Percentiles rank a stretch among this genome's conserved stretches.
Conservation (phyloP, 2,329 filamentous ascomycete genomes). For the Alternaria tenuissima region DNA sequence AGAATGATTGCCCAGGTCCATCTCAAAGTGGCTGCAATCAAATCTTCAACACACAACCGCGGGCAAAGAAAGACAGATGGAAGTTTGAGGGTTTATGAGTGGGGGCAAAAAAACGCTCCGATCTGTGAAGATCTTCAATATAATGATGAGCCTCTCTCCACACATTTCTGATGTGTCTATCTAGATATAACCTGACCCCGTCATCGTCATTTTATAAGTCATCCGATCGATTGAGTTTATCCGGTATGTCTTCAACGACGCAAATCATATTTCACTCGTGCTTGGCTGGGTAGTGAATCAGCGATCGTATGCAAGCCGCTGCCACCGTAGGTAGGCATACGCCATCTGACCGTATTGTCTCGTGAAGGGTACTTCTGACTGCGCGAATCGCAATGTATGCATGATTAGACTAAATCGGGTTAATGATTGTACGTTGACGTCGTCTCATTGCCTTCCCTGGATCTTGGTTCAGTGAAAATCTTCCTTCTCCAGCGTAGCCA, state of each 20-base stretch:
- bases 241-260: not conserved
- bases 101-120: not conserved
- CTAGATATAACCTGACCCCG: too few relatives aligned
- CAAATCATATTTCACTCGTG: not conserved
- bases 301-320: not conserved
- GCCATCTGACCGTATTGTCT: not conserved
- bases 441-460: not conserved
- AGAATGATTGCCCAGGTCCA: not conserved
- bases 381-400: not conserved
- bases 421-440: not conserved
- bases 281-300: not conserved
- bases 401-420: not conserved
- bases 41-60: not conserved
- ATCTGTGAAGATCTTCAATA: not conserved
- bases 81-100: not conserved
- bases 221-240: not conserved
- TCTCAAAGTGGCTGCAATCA: not conserved
- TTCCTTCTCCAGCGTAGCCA: not conserved
- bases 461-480: not conserved
- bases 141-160: not conserved
- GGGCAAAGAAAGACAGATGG: not conserved
- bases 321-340: not conserved
- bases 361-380: not conserved
- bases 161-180: not conserved
- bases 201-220: not conserved